A percentile compares a stretch with the other conserved stretches of the same genome.
Evolutionary conservation across 202 grass and related monocot genomes (phyloP).

Genomic region (Setaria italica): DNA sequence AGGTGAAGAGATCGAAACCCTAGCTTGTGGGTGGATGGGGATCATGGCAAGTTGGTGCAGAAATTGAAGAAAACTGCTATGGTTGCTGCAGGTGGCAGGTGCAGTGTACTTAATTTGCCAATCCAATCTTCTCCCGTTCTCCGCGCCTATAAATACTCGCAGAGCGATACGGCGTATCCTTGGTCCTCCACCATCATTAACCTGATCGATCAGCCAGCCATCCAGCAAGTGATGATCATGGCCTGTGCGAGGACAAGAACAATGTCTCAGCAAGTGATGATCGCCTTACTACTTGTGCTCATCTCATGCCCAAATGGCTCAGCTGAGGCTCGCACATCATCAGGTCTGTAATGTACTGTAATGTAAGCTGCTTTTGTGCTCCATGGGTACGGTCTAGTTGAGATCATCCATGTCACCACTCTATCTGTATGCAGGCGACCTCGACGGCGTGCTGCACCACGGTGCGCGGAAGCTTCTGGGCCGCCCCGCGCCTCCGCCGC

Average conservation of each 20-base stretch:
- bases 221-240: neutral
- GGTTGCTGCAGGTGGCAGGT: neutral
- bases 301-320: neutral
- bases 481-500: neutral
- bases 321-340: neutral
- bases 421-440: neutral
- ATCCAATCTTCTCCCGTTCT: neutral
- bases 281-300: neutral
- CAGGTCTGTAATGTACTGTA: neutral
- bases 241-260: neutral
- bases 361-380: neutral
- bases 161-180: neutral
- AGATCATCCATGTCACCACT: neutral
- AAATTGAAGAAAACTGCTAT: neutral
- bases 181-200: neutral
- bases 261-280: neutral
- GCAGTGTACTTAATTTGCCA: neutral
- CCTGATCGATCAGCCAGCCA: neutral
- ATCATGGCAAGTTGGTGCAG: neutral
- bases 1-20: neutral
- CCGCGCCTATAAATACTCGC: neutral
- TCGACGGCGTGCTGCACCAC: neutral
- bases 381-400: too few species aligned
- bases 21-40: neutral
- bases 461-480: conserved; percentile 18